phyloP scores from a whole-genome alignment of 495 filamentous ascomycete species.

The Entonaema liquescens region DNA sequence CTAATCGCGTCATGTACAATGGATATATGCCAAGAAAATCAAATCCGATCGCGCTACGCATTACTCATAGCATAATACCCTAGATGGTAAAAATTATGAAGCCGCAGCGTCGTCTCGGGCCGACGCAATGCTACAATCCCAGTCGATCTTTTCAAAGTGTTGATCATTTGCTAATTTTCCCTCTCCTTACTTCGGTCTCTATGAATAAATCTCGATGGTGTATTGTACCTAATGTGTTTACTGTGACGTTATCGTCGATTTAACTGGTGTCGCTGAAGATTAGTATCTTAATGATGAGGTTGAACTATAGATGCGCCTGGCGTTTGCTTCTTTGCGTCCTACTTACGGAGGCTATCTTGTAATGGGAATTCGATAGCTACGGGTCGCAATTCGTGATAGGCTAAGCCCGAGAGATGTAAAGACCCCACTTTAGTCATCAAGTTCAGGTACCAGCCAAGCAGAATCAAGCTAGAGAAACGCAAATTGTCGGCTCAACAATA shows the following conservation, averaged over 20 bases:
- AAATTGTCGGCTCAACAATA: neutral
- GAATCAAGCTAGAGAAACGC: neutral
- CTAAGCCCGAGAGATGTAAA: neutral
- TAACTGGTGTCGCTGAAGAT: neutral
- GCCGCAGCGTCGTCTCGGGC: slow-evolving; percentile 3
- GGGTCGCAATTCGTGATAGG: neutral
- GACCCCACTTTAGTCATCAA: neutral
- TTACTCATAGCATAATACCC: neutral
- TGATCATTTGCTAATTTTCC: neutral
- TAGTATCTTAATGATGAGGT: neutral
- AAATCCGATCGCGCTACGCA: slow-evolving; percentile 19
- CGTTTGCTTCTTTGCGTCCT: slow-evolving; percentile 4
- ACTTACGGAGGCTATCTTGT: slow-evolving; percentile 17
- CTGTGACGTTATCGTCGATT: slow-evolving; percentile 2
- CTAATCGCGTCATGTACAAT: neutral
- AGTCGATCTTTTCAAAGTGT: neutral
- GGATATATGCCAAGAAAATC: slow-evolving; percentile 13
- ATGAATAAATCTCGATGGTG: neutral
- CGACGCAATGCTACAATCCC: slow-evolving; percentile 27
- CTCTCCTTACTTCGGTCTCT: neutral
- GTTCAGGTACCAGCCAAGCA: neutral
- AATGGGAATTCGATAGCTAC: slow-evolving; percentile 7
- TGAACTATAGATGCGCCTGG: neutral
- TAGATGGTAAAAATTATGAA: neutral
- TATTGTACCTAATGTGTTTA: neutral